Evolutionary conservation across 1,139 yeast genomes (phyloP).

Genomic region (Geotrichum candidum): DNA sequence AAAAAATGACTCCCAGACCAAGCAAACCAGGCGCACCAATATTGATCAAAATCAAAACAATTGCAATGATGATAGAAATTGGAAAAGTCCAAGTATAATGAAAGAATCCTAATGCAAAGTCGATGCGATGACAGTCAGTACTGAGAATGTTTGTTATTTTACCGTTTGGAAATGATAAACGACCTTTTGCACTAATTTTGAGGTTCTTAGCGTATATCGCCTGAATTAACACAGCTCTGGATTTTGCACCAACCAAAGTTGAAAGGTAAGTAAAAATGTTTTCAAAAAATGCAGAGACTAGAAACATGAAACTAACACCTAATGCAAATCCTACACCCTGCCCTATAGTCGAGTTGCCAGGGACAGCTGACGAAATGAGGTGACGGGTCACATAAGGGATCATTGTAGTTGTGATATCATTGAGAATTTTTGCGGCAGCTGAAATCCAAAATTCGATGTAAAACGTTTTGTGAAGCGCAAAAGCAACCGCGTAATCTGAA

Average conservation of each 20-base stretch:
- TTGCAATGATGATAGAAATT: constrained; percentile 46
- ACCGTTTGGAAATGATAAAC: constrained; percentile 56
- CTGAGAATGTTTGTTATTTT: constrained; percentile 68
- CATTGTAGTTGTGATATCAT: constrained; percentile 48
- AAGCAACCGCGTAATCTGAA: constrained; percentile 40
- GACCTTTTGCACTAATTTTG: constrained; percentile 51
- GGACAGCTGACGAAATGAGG: constrained; percentile 43
- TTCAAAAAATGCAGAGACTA: constrained; percentile 44
- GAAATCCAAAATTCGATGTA: constrained; percentile 45
- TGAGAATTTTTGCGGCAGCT: constrained; percentile 40
- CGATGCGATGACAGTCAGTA: constrained; percentile 73
- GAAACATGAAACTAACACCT: constrained; percentile 45
- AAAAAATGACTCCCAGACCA: constrained; percentile 46
- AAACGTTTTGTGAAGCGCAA: constrained; percentile 47
- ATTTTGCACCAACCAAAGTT: constrained; percentile 61
- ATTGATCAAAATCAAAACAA: constrained; percentile 59
- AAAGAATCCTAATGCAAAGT: constrained; percentile 65
- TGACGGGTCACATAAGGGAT: constrained; percentile 46
- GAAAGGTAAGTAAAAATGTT: constrained; percentile 61
- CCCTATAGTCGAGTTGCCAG: constrained; percentile 32
- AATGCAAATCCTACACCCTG: constrained; percentile 57
- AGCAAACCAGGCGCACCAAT: constrained; percentile 68
- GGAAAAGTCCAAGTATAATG: constrained; percentile 61
- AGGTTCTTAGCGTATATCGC: constrained; percentile 65
- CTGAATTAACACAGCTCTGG: constrained; percentile 59